phyloP scores from a whole-genome alignment of 495 filamentous ascomycete species.

The Chaetomidium leptoderma region DNA sequence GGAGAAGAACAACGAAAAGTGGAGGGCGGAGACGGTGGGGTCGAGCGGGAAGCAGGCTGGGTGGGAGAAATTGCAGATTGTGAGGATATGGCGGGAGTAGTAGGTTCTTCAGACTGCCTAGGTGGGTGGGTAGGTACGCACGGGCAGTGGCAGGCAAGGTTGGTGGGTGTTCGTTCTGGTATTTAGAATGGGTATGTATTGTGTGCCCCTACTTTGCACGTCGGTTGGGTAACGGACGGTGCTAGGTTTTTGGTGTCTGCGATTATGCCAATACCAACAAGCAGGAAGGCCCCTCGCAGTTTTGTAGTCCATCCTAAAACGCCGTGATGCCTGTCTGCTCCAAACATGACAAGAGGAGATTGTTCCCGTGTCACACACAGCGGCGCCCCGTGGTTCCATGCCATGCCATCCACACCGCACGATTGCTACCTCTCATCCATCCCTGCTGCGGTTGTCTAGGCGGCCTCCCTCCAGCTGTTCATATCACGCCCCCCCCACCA shows the following conservation, averaged over 20 bases:
- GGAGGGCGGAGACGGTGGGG: conserved; percentile 75
- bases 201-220: background rate
- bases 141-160: too few relatives aligned
- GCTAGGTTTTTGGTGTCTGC: background rate
- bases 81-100: conserved; percentile 65
- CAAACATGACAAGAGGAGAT: background rate
- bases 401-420: too few relatives aligned
- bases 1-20: too few relatives aligned
- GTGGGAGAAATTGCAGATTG: conserved; percentile 83
- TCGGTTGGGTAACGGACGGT: background rate
- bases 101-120: too few relatives aligned
- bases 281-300: background rate
- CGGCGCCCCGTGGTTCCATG: too few relatives aligned
- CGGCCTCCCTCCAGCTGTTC: too few relatives aligned
- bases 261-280: conserved; percentile 6
- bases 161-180: too few relatives aligned
- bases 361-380: background rate
- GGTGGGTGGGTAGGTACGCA: too few relatives aligned
- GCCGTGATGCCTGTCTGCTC: too few relatives aligned
- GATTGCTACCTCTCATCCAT: too few relatives aligned
- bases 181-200: conserved; percentile 11
- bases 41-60: conserved; percentile 79
- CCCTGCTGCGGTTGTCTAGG: too few relatives aligned
- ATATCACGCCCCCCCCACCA: too few relatives aligned
- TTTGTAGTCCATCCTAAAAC: conserved; percentile 15